phyloP scores from a whole-genome alignment of 1,284 basidiomycete genomes.

The Termitomyces sp. region DNA sequence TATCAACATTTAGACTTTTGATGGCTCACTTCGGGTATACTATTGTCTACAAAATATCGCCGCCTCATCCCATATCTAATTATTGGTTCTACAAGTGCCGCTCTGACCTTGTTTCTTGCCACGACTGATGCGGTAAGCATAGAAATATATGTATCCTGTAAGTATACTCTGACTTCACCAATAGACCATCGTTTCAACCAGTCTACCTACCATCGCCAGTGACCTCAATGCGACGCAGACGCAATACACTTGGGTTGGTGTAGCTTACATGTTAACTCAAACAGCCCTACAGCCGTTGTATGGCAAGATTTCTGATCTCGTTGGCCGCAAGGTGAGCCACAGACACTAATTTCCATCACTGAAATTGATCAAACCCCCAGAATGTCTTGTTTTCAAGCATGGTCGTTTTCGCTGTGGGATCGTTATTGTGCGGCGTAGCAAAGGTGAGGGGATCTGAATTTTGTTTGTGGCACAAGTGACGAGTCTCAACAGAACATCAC shows the following conservation, averaged over 20 bases:
- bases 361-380: conserved; percentile 30
- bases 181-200: conserved; percentile 78
- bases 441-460: conserved; percentile 38
- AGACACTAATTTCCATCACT: not conserved
- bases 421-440: conserved; percentile 65
- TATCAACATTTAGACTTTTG: conserved; percentile 47
- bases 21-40: conserved; percentile 53
- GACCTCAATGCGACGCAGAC: conserved; percentile 59
- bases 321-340: conserved; percentile 62
- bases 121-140: conserved; percentile 72
- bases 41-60: conserved; percentile 10
- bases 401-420: conserved; percentile 63
- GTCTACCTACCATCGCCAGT: conserved; percentile 68
- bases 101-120: conserved; percentile 70
- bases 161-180: conserved; percentile 6
- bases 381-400: conserved; percentile 65
- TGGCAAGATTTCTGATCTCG: conserved; percentile 69
- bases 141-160: not conserved
- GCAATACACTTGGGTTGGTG: conserved; percentile 80
- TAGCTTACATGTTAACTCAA: conserved; percentile 77
- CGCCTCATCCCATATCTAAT: conserved; percentile 9
- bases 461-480: conserved; percentile 10
- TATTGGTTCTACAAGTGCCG: conserved; percentile 45
- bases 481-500: conserved; percentile 45
- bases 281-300: conserved; percentile 79